Base-by-base conservation (phyloP, 225 moss, liverwort and hornwort genomes). In the Bryum argenteum region DNA sequence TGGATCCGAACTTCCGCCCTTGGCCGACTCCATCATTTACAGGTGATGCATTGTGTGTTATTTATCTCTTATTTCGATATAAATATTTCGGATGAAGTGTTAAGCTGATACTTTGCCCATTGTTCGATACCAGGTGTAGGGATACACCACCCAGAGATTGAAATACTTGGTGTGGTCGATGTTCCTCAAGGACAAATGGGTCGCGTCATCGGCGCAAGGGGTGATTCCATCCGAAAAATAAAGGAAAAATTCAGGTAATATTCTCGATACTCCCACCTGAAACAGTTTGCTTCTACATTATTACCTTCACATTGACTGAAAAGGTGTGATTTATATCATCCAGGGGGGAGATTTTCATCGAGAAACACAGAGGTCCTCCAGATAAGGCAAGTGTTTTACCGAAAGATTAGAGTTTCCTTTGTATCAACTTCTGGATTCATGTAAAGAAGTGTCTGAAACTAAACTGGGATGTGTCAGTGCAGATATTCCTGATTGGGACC, bases 281-380 rank as follows among this genome's bases (percentile, higher is more conserved):
- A 24, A 64, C 43, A 24, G 6, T 64, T 39, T 73, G 24, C 58
- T 76, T 55, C 50, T 64, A 20, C 44, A 28, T 14, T 65, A 62
- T 11, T 63, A 39, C 71, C 37, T 10, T n/a, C n/a, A n/a, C n/a
- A n/a, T n/a, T n/a, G n/a, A n/a, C 50, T 69, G 39, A 69, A 51
- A 51, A 39, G 20, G 41, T 44, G 59, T 65, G 63, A 23, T 68
- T 57, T 19, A 6, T 33, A 26, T 73, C 61, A 66, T 81, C 83
- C 87, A 92, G 92, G 81, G 87, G 93, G 58, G 80, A 91, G 73
- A 95, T 95, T 61, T 92, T 95, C 82, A 91, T 89, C 60, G 95
- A 93, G 80, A 93, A 89, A 43, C 81, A 83, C 19, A 91, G 88
- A 75, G 95, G 95, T 60, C 95, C 95, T 80, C 93, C 91, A 60